phyloP scores from a whole-genome alignment of 257 asterid genomes.

The Capsicum rhomboideum region DNA sequence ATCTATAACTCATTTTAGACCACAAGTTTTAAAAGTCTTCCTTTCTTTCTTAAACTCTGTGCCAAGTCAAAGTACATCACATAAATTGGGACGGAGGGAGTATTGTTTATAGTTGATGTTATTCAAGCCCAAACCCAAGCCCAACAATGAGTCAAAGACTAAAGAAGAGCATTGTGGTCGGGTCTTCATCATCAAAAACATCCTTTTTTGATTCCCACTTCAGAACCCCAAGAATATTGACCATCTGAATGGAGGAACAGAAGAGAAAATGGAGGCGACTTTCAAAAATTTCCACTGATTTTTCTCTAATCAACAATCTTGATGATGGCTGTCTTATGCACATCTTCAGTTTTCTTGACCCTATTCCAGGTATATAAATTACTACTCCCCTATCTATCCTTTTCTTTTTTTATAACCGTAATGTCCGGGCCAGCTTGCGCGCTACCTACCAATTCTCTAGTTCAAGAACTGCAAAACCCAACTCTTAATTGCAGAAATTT shows the following conservation, averaged over 20 bases:
- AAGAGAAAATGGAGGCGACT: background rate
- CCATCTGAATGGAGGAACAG: background rate
- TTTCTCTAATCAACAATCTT: slow-evolving; percentile 38
- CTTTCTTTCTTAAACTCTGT: no score
- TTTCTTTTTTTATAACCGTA: background rate
- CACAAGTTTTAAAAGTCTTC: no score
- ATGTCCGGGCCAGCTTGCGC: no score
- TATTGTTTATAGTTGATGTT: no score
- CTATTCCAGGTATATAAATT: slow-evolving; percentile 62
- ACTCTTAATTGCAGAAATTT: no score
- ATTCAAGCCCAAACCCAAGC: no score
- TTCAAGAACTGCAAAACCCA: background rate
- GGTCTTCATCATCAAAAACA: background rate
- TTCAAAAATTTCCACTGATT: background rate
- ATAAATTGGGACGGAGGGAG: no score
- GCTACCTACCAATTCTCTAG: background rate
- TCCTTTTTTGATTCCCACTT: background rate
- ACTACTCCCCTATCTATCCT: background rate
- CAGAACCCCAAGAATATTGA: background rate
- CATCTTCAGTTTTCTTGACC: slow-evolving; percentile 83
- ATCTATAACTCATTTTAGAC: no score
- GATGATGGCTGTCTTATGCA: slow-evolving; percentile 98
- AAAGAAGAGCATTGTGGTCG: background rate
- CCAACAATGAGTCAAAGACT: background rate
- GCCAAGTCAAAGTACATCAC: no score